phyloP scores from a whole-genome alignment of 495 filamentous ascomycete species.

The Aspergillus homomorphus region DNA sequence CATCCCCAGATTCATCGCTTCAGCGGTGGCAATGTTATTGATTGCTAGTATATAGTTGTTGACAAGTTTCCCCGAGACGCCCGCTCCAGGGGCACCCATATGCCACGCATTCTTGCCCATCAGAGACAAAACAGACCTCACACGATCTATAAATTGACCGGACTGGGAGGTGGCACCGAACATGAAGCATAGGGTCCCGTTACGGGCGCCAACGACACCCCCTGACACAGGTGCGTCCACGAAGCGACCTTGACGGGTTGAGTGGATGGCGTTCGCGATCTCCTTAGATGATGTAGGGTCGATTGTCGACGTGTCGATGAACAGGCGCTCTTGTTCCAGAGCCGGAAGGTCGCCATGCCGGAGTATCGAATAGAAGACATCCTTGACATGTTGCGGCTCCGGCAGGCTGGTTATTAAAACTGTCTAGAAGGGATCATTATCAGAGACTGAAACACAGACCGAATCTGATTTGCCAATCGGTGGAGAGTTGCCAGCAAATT shows the following conservation, averaged over 20 bases:
- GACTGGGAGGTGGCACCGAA: constrained; percentile 59
- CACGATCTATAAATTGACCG: constrained; percentile 53
- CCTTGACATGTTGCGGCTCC: constrained; percentile 73
- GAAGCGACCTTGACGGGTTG: constrained; percentile 56
- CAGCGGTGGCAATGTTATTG: constrained; percentile 87
- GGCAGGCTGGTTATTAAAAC: constrained; percentile 78
- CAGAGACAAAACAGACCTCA: constrained; percentile 60
- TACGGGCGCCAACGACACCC: constrained; percentile 76
- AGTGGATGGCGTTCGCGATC: constrained; percentile 59
- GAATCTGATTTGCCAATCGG: background rate
- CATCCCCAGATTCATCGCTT: constrained; percentile 90
- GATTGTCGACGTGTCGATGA: constrained; percentile 84
- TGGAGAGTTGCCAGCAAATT: background rate
- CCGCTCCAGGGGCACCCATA: constrained; percentile 74
- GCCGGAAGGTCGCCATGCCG: constrained; percentile 38
- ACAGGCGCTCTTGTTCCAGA: constrained; percentile 53
- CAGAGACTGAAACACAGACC: constrained; percentile 1
- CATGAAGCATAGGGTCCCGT: constrained; percentile 82
- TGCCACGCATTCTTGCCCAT: constrained; percentile 85
- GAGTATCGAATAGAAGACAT: constrained; percentile 66
- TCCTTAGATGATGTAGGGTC: constrained; percentile 72
- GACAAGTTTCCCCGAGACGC: constrained; percentile 80
- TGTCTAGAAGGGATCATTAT: constrained; percentile 50
- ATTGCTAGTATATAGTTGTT: constrained; percentile 93
- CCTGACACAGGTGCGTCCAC: constrained; percentile 83